These are phyloP conservation scores for Phytopythium chamaehyphon DNA, from an alignment of 352 stramenopile genomes.

Conservation along the genomic window DNA sequence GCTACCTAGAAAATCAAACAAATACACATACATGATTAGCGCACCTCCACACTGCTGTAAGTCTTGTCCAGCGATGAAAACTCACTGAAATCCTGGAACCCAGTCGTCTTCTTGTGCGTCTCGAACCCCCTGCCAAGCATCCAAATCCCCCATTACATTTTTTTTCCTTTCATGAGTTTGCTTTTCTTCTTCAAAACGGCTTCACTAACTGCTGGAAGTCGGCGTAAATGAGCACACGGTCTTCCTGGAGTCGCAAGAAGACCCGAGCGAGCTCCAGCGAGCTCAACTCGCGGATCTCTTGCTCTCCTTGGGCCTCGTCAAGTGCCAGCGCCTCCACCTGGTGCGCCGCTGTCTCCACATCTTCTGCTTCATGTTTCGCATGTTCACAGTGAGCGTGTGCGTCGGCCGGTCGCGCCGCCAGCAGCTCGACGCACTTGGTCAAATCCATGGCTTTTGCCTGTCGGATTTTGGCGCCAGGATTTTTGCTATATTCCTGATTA, in stretches of 20 bases:
- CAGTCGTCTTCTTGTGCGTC: conserved; percentile 54
- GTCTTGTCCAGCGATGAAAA: neutral
- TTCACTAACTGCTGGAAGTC: conserved; percentile 39
- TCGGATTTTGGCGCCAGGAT: neutral
- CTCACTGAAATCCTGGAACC: conserved; percentile 66
- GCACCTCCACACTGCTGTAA: neutral
- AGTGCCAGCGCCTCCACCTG: conserved; percentile 1
- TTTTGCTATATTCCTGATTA: no score
- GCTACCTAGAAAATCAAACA: conserved; percentile 23
- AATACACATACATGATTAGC: neutral
- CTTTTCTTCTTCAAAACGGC: no score
- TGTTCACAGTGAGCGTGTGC: conserved; percentile 58
- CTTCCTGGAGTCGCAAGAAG: conserved; percentile 59
- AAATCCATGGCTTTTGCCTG: conserved; percentile 52
- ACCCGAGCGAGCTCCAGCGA: conserved; percentile 21
- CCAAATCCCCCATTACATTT: no score
- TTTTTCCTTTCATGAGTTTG: no score
- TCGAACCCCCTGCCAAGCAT: conserved; percentile 48
- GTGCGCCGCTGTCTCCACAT: neutral
- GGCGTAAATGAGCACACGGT: conserved; percentile 63
- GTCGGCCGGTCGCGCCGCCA: conserved; percentile 52
- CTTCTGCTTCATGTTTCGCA: conserved; percentile 16
- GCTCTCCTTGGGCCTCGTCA: conserved; percentile 4
- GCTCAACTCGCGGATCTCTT: conserved; percentile 11
- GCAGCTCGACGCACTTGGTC: conserved; percentile 53